Evolutionary conservation across 441 rosid species (phyloP).

Genomic region (Biscutella auriculata): DNA sequence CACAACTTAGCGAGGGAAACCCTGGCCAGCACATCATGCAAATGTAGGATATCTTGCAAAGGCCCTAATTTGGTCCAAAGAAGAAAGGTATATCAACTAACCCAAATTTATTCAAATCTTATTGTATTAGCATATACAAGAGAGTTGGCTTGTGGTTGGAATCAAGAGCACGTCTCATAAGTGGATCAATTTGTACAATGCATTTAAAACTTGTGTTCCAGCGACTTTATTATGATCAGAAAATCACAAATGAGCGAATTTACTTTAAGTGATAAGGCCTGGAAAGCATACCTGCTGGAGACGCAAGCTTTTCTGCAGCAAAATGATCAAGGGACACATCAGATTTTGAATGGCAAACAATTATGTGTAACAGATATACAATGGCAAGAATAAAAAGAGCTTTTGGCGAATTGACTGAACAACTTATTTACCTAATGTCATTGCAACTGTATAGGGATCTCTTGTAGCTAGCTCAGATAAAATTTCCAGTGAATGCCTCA

Average conservation of each 20-base stretch:
- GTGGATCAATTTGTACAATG: neutral
- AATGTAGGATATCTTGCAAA: slow-evolving; percentile 96
- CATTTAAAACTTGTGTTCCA: neutral
- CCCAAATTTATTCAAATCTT: neutral
- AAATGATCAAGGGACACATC: slow-evolving; percentile 18
- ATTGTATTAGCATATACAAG: slow-evolving; percentile 2
- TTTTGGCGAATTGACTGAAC: neutral
- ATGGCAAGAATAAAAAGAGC: neutral
- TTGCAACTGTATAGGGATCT: slow-evolving; percentile 94
- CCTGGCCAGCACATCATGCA: slow-evolving; percentile 99
- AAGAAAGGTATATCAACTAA: slow-evolving; percentile 16
- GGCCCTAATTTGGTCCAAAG: slow-evolving; percentile 57
- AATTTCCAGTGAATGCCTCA: slow-evolving; percentile 93
- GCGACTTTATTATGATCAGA: slow-evolving; percentile 4
- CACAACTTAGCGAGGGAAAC: slow-evolving; percentile 91
- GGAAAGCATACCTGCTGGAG: slow-evolving; percentile 64
- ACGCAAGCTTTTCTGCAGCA: slow-evolving; percentile 78
- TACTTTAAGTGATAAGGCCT: neutral
- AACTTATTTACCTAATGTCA: slow-evolving; percentile 68
- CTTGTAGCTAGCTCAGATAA: slow-evolving; percentile 69
- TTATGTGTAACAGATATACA: slow-evolving; percentile 2
- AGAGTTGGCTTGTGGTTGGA: neutral
- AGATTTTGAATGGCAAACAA: slow-evolving; percentile 12
- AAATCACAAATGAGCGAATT: neutral
- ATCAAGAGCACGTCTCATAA: neutral